Conservation (phyloP, 2,329 filamentous ascomycete genomes). For the Penicillium sp. region DNA sequence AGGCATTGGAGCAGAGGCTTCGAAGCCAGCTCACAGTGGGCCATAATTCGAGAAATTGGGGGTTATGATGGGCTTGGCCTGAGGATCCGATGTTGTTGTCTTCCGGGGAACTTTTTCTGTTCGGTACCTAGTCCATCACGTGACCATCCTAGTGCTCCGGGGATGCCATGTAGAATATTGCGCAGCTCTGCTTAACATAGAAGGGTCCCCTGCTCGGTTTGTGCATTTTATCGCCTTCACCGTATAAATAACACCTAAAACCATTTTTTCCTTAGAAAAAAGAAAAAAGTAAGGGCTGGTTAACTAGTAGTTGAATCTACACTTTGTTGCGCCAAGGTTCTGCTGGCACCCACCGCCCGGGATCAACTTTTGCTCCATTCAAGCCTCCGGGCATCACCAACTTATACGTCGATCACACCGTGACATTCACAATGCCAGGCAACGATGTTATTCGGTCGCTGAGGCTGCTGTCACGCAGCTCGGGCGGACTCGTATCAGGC, state of each 20-base stretch:
- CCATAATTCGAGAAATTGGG: constrained; percentile 25
- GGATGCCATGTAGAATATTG: neutral
- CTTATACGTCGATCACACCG: constrained; percentile 6
- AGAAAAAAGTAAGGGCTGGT: no score
- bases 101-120: constrained; percentile 33
- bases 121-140: constrained; percentile 5
- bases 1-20: constrained; percentile 38
- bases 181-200: no score
- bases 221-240: no score
- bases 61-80: constrained; percentile 10
- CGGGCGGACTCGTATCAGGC: constrained; percentile 28
- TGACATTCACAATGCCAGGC: constrained; percentile 28
- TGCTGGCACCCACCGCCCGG: constrained; percentile 27
- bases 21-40: constrained; percentile 37
- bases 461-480: constrained; percentile 33
- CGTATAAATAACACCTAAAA: no score
- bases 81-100: constrained; percentile 19
- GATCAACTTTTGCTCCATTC: constrained; percentile 29
- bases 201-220: no score
- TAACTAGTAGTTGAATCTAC: neutral
- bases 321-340: constrained; percentile 23
- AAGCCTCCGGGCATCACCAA: constrained; percentile 12
- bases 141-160: neutral
- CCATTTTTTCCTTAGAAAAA: no score
- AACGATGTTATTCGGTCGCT: constrained; percentile 30